Percentiles rank a stretch among this genome's conserved stretches.
Conservation (phyloP, 768 basidiomycete species). For the Mycena albidolilacea region DNA sequence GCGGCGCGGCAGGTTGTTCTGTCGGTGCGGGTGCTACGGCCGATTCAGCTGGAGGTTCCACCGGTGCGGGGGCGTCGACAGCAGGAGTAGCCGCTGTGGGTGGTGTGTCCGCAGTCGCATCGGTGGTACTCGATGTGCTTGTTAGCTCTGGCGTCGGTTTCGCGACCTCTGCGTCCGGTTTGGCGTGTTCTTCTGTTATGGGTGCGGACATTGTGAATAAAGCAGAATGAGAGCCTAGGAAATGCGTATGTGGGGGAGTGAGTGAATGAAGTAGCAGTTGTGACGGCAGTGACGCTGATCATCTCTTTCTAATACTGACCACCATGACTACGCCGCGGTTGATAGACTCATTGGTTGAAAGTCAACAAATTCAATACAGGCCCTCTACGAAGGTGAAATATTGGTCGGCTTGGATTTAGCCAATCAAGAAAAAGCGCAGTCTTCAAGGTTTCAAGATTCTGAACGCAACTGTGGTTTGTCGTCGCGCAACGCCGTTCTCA, state of each 20-base stretch:
- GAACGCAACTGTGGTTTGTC: too few relatives aligned
- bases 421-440: too few relatives aligned
- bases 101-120: neutral
- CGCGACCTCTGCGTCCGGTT: neutral
- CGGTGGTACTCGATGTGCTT: neutral
- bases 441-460: too few relatives aligned
- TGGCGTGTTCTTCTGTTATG: neutral
- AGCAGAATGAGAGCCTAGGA: neutral
- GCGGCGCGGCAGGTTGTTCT: slow-evolving; percentile 13
- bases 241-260: neutral
- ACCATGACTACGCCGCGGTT: neutral
- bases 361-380: neutral
- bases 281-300: neutral
- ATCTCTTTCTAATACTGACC: neutral
- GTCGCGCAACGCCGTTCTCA: too few relatives aligned
- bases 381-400: too few relatives aligned
- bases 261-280: neutral
- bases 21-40: slow-evolving; percentile 1
- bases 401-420: neutral
- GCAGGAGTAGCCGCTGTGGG: neutral
- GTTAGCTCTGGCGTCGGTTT: neutral
- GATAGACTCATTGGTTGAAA: neutral
- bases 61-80: neutral
- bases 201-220: neutral
- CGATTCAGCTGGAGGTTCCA: neutral